Evolutionary conservation across 495 filamentous ascomycete species (phyloP), one percentile per base, ranked within the genome.

Genomic region (Xylaria venustula): DNA sequence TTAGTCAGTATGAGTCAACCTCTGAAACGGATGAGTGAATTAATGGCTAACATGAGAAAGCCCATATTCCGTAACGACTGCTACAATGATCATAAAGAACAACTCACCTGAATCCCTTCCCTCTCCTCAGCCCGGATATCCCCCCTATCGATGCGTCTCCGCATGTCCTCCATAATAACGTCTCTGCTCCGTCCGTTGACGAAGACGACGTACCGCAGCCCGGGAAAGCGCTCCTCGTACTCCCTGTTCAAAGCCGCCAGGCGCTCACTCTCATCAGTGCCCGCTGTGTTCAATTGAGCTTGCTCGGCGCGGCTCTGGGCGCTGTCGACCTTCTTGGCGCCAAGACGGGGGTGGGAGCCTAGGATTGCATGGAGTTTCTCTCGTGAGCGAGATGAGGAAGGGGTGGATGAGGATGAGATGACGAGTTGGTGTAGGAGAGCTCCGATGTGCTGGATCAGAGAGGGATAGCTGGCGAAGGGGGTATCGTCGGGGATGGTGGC

Each of bases 121-220:
- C 71, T 70, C 63, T 90, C 83, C 74, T 97, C 94, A 14, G 71
- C 75, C 54, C 83, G 78, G 32, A 84, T 69, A 73, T 95, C 82
- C 8, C 81, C 85, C 58, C 87, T 79, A 17, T 79, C 83, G 71
- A 96, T 96, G 58, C 94, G 81, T 61, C 78, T 68, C 52, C 83
- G 79, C 90, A 97, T 97, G 72, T 97, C 89, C 57, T 83, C 81
- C 88, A 97, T 90, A 41, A 98, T 88, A 58, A 83, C 80, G 20
- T 78, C 77, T 45, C 91, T 80, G 59, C 80, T 77, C 62, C 92
- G 82, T 19, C 92, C 92, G 76, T 96, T 92, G 54, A 97, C 94
- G 75, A 95, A 98, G 7, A 91, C 86, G 81, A 97, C 90, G 80
- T 96, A 97, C 77, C 87, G 79, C 70, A 98, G 69, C 3, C 93